Percentiles rank a stretch among this genome's conserved stretches.
phyloP scores from a whole-genome alignment of 176 grass and related monocot species.

The Avena atlantica region DNA sequence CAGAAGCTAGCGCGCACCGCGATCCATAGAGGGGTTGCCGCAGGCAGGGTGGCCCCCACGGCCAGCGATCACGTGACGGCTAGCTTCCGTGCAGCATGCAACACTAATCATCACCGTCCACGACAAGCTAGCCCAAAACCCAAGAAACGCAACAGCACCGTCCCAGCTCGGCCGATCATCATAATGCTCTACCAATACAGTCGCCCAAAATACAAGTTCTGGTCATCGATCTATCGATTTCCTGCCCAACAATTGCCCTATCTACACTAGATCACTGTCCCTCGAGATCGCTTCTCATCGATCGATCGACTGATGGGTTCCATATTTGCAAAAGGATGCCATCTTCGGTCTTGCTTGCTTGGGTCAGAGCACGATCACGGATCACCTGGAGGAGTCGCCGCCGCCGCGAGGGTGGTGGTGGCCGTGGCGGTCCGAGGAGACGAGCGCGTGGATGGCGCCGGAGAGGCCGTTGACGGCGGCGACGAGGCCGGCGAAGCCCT shows the following conservation, averaged over 20 bases:
- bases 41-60: not conserved
- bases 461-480: slow-evolving; percentile 93
- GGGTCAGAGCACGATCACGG: not conserved
- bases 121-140: slow-evolving; percentile 40
- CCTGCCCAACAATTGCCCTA: slow-evolving; percentile 36
- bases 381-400: slow-evolving; percentile 60
- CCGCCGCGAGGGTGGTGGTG: slow-evolving; percentile 62
- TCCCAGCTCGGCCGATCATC: not conserved
- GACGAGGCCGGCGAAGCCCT: slow-evolving; percentile 81
- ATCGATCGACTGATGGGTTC: not conserved
- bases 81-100: not conserved
- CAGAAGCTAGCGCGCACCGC: not conserved
- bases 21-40: not conserved
- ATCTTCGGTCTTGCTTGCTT: not conserved
- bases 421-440: slow-evolving; percentile 82
- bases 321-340: not conserved
- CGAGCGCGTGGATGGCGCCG: slow-evolving; percentile 85
- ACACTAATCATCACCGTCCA: slow-evolving; percentile 50
- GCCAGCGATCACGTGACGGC: slow-evolving; percentile 40
- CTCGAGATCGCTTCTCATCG: not conserved
- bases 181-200: not conserved
- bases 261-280: slow-evolving; percentile 35
- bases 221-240: not conserved
- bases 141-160: slow-evolving; percentile 9
- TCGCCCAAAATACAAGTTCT: not conserved